Base-by-base conservation (phyloP, 2,329 filamentous ascomycete species). In the Fusarium lateritium region DNA sequence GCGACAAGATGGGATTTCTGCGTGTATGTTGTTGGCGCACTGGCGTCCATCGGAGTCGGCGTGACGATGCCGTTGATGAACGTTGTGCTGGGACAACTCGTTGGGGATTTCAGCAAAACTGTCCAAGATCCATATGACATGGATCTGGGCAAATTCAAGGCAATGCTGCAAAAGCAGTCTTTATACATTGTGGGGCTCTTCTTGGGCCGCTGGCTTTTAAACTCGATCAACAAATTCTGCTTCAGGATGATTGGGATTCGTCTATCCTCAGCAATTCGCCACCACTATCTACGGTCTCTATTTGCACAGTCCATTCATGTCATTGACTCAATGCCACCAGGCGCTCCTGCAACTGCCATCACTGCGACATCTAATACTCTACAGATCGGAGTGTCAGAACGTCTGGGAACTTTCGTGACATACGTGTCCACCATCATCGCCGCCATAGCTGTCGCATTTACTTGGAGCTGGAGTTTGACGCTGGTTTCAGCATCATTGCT, bases 371-470 rank as follows among this genome's bases (percentile, higher is more conserved):
- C 85, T n/a, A 87, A 87, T 63, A 83, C 82, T 0, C 79, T 88
- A 19, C 85, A 88, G 52, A 76, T 85, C 26, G 85, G 84, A 26
- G 83, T 88, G 17, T 86, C 85, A 0, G 85, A 87, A 63, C 82
- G 83, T 31, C 76, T 88, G 10, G 79, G 80, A 2, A 78, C 76
- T 1, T 76, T 85, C 7, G 75, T 85, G 31, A 80, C 84, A 65
- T 81, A 79, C 14, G 60, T 82, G 11, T 77, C 81, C 10, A 77
- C 83, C 0, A 73, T 84, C 4, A 72, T 81, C 34, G 75, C 83
- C 0, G 83, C 85, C 36, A 77, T 85, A 26, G 78, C 81, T 15
- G 82, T 88, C 50, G 82, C 85, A 0, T 87, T 88, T 64, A 74
- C 79, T 22, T 86, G 85, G 66, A 84, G 81, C 15, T 86, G 85